A percentile compares a stretch with the other conserved stretches of the same genome.
Evolutionary conservation across 768 basidiomycete species (phyloP).

Genomic region (Guyanaporus albipodus): DNA sequence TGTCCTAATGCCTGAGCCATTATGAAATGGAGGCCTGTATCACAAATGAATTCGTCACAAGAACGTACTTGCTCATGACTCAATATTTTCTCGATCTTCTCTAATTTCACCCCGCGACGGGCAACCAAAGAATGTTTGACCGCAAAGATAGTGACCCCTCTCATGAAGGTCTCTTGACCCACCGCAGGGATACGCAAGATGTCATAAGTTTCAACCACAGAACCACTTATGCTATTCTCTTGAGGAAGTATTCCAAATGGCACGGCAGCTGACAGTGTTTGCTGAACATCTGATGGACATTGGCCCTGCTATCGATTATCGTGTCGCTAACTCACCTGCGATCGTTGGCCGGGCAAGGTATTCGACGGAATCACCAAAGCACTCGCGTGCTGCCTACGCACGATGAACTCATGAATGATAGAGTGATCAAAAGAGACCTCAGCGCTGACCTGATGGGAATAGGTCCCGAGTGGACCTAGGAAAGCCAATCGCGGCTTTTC

Average conservation of each 20-base stretch:
- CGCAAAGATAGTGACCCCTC: slow-evolving; percentile 54
- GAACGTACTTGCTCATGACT: slow-evolving; percentile 75
- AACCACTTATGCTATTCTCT: slow-evolving; percentile 75
- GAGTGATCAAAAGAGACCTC: background rate
- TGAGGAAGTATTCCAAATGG: slow-evolving; percentile 68
- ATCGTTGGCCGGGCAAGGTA: slow-evolving; percentile 42
- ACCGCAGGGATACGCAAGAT: slow-evolving; percentile 42
- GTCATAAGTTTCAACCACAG: slow-evolving; percentile 74
- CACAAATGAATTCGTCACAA: background rate
- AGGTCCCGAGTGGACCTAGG: slow-evolving; percentile 68
- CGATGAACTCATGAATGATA: slow-evolving; percentile 20
- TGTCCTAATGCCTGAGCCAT: slow-evolving; percentile 67
- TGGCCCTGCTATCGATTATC: background rate
- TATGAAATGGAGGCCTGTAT: background rate
- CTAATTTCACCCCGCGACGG: slow-evolving; percentile 51
- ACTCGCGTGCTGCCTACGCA: slow-evolving; percentile 43
- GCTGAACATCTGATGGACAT: slow-evolving; percentile 50
- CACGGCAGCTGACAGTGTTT: slow-evolving; percentile 41
- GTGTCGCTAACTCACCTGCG: slow-evolving; percentile 28
- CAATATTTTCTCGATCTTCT: slow-evolving; percentile 54
- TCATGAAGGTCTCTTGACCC: slow-evolving; percentile 46
- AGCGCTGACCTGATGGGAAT: slow-evolving; percentile 57
- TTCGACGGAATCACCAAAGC: slow-evolving; percentile 42
- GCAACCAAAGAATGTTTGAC: slow-evolving; percentile 69
- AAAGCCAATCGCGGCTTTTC: slow-evolving; percentile 41